Percentiles rank a stretch among this genome's conserved stretches.
Conservation (phyloP, 371 early-diverging fungal genomes). For the Rhizopus sp. region DNA sequence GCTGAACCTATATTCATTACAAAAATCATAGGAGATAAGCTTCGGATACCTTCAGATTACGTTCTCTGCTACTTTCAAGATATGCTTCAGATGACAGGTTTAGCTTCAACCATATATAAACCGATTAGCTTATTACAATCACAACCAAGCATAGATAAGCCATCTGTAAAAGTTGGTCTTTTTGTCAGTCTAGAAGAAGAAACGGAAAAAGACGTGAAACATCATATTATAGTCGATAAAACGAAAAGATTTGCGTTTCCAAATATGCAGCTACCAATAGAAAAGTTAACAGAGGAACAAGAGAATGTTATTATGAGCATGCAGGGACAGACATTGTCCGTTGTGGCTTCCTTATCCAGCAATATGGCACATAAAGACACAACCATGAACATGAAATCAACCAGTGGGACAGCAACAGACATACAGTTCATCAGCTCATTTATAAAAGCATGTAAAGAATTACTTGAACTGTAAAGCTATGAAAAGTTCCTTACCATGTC, state of each 20-base stretch:
- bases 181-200: constrained; percentile 35
- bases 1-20: constrained; percentile 44
- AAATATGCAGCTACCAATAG: constrained; percentile 28
- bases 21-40: constrained; percentile 37
- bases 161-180: constrained; percentile 33
- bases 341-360: constrained; percentile 6
- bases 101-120: constrained; percentile 9
- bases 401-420: background rate
- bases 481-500: constrained; percentile 23
- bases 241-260: constrained; percentile 35
- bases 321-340: constrained; percentile 25
- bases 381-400: background rate
- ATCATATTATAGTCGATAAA: constrained; percentile 34
- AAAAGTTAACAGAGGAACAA: constrained; percentile 20
- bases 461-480: constrained; percentile 25
- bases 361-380: background rate
- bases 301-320: constrained; percentile 23
- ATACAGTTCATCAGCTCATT: constrained; percentile 29
- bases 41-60: constrained; percentile 39
- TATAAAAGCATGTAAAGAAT: constrained; percentile 19
- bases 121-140: background rate
- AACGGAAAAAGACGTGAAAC: constrained; percentile 9
- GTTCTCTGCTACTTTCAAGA: constrained; percentile 36
- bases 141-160: background rate
- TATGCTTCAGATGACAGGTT: constrained; percentile 34